These are phyloP conservation scores for Endoconidiophora laricicola DNA, from an alignment of 2,329 filamentous ascomycete genomes.

Conservation along the genomic window DNA sequence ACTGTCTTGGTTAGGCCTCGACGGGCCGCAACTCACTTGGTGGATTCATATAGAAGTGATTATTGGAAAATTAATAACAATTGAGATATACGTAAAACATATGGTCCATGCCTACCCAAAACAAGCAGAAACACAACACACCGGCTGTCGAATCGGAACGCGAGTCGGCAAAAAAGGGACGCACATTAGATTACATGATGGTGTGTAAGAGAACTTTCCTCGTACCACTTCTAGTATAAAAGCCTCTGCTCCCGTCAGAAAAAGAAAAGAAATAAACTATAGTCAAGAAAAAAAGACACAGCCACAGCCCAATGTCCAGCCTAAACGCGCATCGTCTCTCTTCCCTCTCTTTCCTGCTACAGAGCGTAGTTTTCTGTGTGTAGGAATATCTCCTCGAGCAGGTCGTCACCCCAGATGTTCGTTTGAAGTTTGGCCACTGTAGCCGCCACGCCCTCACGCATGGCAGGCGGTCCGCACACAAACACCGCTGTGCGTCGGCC, in stretches of 20 bases:
- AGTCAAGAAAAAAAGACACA: not conserved
- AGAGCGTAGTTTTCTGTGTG: slow-evolving; percentile 93
- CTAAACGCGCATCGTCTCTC: not conserved
- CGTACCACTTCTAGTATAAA: too few species aligned
- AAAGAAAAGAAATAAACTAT: not conserved
- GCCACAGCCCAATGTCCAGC: not conserved
- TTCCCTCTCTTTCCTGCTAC: slow-evolving; percentile 23
- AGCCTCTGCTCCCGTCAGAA: not conserved
- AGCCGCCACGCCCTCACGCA: slow-evolving; percentile 77
- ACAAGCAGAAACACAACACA: too few species aligned
- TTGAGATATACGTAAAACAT: too few species aligned
- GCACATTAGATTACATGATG: too few species aligned
- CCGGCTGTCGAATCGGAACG: too few species aligned
- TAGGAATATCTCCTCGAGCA: slow-evolving; percentile 77
- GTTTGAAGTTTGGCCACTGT: slow-evolving; percentile 70
- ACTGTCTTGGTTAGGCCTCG: too few species aligned
- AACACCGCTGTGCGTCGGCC: slow-evolving; percentile 76
- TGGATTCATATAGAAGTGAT: too few species aligned
- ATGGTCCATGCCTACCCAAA: too few species aligned
- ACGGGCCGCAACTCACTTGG: too few species aligned
- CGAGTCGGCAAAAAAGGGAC: too few species aligned
- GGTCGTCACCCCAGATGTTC: slow-evolving; percentile 63
- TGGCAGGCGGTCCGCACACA: slow-evolving; percentile 75
- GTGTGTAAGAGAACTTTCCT: too few species aligned
- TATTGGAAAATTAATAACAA: too few species aligned